A percentile compares a stretch with the other conserved stretches of the same genome.
phyloP scores from a whole-genome alignment of 176 grass and related monocot genomes.

The Aegilops sharonensis region DNA sequence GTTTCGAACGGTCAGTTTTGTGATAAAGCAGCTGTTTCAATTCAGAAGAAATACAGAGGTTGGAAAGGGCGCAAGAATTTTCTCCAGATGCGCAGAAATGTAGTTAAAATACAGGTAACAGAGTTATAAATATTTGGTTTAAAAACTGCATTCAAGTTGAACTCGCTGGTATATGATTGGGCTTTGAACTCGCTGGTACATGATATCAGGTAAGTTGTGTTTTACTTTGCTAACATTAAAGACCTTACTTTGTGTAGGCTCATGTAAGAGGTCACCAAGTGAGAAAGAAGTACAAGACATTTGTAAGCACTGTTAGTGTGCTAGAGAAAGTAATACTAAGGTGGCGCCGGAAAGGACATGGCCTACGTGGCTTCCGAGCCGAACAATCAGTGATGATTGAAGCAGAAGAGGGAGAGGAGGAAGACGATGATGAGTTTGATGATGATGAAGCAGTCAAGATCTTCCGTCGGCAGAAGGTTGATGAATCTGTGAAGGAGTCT shows the following conservation, averaged over 20 bases:
- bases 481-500: conserved; percentile 75
- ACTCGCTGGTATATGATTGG: conserved; percentile 12
- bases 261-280: conserved; percentile 95
- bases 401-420: conserved; percentile 41
- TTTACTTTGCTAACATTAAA: conserved; percentile 9
- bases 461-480: conserved; percentile 87
- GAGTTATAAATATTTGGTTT: conserved; percentile 20
- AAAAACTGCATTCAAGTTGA: conserved; percentile 16
- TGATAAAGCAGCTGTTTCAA: conserved; percentile 93
- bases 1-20: conserved; percentile 51
- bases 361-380: conserved; percentile 75
- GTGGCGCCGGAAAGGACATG: conserved; percentile 89
- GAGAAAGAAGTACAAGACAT: conserved; percentile 81
- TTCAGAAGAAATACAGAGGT: conserved; percentile 92
- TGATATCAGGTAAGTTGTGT: conserved; percentile 1
- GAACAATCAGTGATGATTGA: conserved; percentile 51
- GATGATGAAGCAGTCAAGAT: conserved; percentile 78
- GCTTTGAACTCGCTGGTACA: not conserved
- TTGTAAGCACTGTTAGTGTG: conserved; percentile 81
- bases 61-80: conserved; percentile 89
- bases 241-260: conserved; percentile 51
- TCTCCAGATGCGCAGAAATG: conserved; percentile 78
- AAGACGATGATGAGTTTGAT: conserved; percentile 50
- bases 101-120: conserved; percentile 92
- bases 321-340: conserved; percentile 92